Evolutionary conservation across 768 basidiomycete genomes (phyloP).

Genomic region (Amanita fuliginea): DNA sequence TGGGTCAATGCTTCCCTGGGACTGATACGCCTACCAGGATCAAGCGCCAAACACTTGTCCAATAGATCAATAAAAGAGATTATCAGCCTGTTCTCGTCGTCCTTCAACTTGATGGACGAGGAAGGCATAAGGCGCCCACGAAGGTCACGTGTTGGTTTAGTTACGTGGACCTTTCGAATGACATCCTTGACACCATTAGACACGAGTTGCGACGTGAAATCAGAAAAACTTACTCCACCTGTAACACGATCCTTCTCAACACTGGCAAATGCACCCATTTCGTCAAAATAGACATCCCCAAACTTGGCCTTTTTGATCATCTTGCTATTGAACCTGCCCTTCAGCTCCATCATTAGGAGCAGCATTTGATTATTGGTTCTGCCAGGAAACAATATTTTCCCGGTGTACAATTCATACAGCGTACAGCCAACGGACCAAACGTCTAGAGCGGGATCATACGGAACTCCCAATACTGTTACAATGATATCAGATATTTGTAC

Average conservation of each 20-base stretch:
- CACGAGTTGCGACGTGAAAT: slow-evolving; percentile 1
- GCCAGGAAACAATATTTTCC: slow-evolving; percentile 96
- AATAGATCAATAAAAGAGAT: slow-evolving; percentile 79
- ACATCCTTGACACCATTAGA: slow-evolving; percentile 48
- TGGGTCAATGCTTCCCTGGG: slow-evolving; percentile 85
- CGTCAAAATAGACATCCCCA: slow-evolving; percentile 88
- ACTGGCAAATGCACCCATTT: slow-evolving; percentile 77
- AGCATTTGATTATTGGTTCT: slow-evolving; percentile 98
- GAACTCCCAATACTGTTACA: slow-evolving; percentile 75
- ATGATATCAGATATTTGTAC: slow-evolving; percentile 5
- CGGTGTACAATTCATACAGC: slow-evolving; percentile 90
- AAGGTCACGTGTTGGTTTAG: slow-evolving; percentile 76
- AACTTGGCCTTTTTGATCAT: slow-evolving; percentile 94
- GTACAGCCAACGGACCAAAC: slow-evolving; percentile 98
- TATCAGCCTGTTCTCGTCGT: slow-evolving; percentile 79
- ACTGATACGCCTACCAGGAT: slow-evolving; percentile 77
- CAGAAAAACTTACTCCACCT: slow-evolving; percentile 52
- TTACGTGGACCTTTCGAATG: slow-evolving; percentile 69
- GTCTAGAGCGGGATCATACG: slow-evolving; percentile 90
- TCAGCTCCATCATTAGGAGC: slow-evolving; percentile 94
- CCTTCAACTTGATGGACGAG: slow-evolving; percentile 66
- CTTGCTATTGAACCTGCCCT: slow-evolving; percentile 86
- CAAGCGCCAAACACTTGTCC: slow-evolving; percentile 83
- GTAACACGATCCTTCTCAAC: slow-evolving; percentile 80
- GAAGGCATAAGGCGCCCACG: slow-evolving; percentile 75